phyloP scores from a whole-genome alignment of 2,329 filamentous ascomycete genomes.

The Cladosporium sp. region DNA sequence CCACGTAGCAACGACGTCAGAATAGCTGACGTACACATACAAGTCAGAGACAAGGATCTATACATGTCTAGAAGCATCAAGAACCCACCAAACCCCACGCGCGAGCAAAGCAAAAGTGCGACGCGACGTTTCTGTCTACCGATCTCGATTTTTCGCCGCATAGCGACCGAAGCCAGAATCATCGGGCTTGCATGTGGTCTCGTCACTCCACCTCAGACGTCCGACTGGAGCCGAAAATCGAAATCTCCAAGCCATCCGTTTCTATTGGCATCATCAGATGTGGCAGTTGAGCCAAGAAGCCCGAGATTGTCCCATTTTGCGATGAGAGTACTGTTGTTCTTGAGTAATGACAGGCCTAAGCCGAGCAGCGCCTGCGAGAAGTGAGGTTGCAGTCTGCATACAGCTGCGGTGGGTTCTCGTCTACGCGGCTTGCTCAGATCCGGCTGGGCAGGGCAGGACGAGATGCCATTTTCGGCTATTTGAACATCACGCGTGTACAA shows the following conservation, averaged over 20 bases:
- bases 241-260: neutral
- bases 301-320: neutral
- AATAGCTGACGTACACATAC: neutral
- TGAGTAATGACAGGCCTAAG: neutral
- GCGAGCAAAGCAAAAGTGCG: no score
- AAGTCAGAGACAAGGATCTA: neutral
- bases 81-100: neutral
- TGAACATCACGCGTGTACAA: neutral
- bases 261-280: neutral
- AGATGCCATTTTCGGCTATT: neutral
- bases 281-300: neutral
- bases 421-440: neutral
- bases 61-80: neutral
- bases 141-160: conserved; percentile 12
- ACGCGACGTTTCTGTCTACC: neutral
- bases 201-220: neutral
- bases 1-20: neutral
- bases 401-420: neutral
- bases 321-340: neutral
- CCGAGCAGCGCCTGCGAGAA: neutral
- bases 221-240: neutral
- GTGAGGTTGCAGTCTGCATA: neutral
- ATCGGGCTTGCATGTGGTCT: neutral
- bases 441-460: neutral
- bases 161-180: conserved; percentile 7